A percentile compares a stretch with the other conserved stretches of the same genome.
Conservation (phyloP, 2,329 filamentous ascomycete genomes). For the Xylariomycetidae sp. region DNA sequence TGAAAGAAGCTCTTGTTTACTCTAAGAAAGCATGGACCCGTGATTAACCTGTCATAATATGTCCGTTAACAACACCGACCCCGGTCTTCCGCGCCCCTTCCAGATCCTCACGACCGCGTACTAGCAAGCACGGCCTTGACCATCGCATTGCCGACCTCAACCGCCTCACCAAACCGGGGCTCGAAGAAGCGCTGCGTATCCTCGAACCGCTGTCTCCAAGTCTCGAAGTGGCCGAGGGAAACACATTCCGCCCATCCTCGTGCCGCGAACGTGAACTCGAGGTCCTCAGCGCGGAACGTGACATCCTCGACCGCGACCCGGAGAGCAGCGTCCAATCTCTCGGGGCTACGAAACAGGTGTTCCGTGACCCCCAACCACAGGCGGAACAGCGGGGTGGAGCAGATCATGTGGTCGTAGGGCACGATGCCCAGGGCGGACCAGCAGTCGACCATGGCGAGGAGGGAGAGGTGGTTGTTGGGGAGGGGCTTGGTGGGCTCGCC, state of each 20-base stretch:
- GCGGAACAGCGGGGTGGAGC: slow-evolving; percentile 93
- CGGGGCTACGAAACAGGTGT: slow-evolving; percentile 81
- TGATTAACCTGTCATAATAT: too few species aligned
- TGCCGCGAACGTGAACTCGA: slow-evolving; percentile 97
- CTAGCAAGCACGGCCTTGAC: slow-evolving; percentile 91
- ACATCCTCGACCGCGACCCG: slow-evolving; percentile 82
- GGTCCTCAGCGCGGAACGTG: slow-evolving; percentile 87
- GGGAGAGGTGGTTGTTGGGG: slow-evolving; percentile 87
- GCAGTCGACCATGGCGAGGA: slow-evolving; percentile 96
- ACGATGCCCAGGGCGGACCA: slow-evolving; percentile 93
- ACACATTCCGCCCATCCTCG: slow-evolving; percentile 95
- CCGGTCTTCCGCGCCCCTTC: too few species aligned
- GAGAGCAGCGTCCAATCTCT: slow-evolving; percentile 76
- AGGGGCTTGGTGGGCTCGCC: slow-evolving; percentile 33
- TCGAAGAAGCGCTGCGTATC: slow-evolving; percentile 88
- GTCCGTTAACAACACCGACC: too few species aligned
- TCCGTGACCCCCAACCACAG: slow-evolving; percentile 97
- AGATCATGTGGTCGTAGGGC: slow-evolving; percentile 99
- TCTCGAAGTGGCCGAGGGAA: slow-evolving; percentile 83
- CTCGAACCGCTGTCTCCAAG: slow-evolving; percentile 86
- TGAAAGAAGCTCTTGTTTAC: too few species aligned
- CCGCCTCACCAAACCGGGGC: slow-evolving; percentile 81
- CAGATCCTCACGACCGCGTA: slow-evolving; percentile 42
- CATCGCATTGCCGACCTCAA: slow-evolving; percentile 89
- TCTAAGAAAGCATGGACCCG: too few species aligned